Base-by-base conservation (phyloP, 73 alveolate species). In the Blepharisma japonicum region DNA sequence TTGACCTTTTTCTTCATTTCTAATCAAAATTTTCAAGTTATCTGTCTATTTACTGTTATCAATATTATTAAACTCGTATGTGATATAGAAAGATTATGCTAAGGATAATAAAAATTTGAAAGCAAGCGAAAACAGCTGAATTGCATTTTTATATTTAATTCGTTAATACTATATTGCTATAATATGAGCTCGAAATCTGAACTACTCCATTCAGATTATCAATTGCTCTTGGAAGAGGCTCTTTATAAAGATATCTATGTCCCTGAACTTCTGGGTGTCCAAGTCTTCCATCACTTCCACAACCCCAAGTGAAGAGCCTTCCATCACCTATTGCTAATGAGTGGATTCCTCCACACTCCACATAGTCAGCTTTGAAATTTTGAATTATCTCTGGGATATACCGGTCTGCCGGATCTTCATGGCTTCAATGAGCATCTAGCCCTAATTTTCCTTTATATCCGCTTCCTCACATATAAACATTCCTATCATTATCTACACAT, bases 211-310 rank as follows among this genome's bases (percentile, higher is more conserved):
- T 9, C 25, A 70, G 21, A 23, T 45, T 45, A 20, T 83, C 88
- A 42, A 90, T 85, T 6, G 55, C 56, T 55, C 89, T 78, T 7
- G 94, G 97, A 8, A 54, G 79, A 39, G 85, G 47, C 80, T 87
- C 97, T 56, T 88, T 90, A 80, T 87, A 90, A 8, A 90, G 78
- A 66, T 87, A 90, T 32, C 79, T 81, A 49, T 82, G 86, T 18
- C 89, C 91, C 47, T 78, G 83, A 54, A 53, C 90, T 68, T 87
- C 91, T 45, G 85, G 91, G 55, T 90, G 97, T 9, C 94, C 97
- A 21, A 90, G 66, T 54, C 94, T 87, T 45, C 97, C 94, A 90
- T 90, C 90, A 38, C 94, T 86, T 7, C 97, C 97, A 77, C 97
- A 90, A 6, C 97, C 97, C 83, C 85, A 90, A 1, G 94, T 80